A percentile compares a stretch with the other conserved stretches of the same genome.
phyloP scores from a whole-genome alignment of 495 filamentous ascomycete species.

The Lasiosphaeria ovina region DNA sequence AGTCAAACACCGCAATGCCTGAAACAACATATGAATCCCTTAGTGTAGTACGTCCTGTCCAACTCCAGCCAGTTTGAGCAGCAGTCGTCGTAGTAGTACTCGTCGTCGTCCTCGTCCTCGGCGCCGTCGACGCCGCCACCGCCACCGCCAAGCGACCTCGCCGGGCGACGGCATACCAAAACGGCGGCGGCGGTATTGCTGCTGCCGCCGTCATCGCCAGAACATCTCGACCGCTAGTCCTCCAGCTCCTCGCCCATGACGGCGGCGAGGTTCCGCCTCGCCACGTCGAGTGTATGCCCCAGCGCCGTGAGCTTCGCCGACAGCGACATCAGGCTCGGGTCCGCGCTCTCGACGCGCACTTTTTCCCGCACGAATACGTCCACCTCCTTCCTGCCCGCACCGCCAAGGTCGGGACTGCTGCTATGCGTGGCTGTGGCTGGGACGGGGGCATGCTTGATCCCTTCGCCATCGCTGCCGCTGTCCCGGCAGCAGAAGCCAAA shows the following conservation, averaged over 20 bases:
- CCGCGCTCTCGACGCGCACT: constrained; percentile 84
- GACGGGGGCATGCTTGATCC: not conserved
- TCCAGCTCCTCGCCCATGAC: constrained; percentile 65
- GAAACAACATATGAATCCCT: constrained; percentile 28
- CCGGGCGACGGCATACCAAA: not conserved
- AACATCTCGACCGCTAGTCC: constrained; percentile 21
- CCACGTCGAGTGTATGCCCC: constrained; percentile 66
- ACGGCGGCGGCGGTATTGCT: not conserved
- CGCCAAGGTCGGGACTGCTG: constrained; percentile 3
- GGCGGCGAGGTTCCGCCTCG: constrained; percentile 68
- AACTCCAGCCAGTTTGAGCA: constrained; percentile 27
- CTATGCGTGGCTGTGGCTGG: not conserved
- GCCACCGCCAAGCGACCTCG: not conserved
- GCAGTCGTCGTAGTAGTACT: constrained; percentile 3
- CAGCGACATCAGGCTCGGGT: constrained; percentile 83
- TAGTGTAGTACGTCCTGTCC: constrained; percentile 24
- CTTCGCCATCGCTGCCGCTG: not conserved
- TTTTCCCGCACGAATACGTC: constrained; percentile 88
- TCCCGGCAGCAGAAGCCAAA: constrained; percentile 51
- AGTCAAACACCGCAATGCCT: constrained; percentile 13
- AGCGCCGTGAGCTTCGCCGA: constrained; percentile 84
- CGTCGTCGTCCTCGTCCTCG: not conserved
- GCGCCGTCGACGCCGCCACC: not conserved
- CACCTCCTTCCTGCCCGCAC: constrained; percentile 18
- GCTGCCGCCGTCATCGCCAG: not conserved